phyloP scores from a whole-genome alignment of 2,329 filamentous ascomycete species.

The Fusarium sp. region DNA sequence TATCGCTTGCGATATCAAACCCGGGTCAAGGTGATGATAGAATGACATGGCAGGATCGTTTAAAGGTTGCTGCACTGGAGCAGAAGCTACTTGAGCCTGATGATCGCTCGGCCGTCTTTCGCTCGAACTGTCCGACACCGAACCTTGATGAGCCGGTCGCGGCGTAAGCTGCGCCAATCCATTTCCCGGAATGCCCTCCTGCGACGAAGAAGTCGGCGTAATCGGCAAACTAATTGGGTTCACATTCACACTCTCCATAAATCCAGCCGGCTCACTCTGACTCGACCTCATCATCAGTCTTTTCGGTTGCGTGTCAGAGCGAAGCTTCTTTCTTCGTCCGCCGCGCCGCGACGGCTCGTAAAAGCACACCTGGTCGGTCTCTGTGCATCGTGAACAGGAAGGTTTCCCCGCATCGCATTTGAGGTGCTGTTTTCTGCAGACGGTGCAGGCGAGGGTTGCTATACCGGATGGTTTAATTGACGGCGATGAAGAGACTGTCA shows the following conservation, averaged over 20 bases:
- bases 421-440: slow-evolving; percentile 39
- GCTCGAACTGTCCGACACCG: not conserved
- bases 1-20: slow-evolving; percentile 2
- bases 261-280: not conserved
- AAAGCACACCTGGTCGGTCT: slow-evolving; percentile 17
- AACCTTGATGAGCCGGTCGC: not conserved
- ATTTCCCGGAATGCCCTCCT: not conserved
- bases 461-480: slow-evolving; percentile 23
- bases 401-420: slow-evolving; percentile 41
- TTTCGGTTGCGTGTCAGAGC: not conserved
- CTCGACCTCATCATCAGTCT: not conserved
- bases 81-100: not conserved
- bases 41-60: slow-evolving; percentile 11
- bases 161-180: not conserved
- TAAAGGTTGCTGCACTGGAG: not conserved
- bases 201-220: slow-evolving; percentile 1
- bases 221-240: slow-evolving; percentile 11
- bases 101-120: not conserved
- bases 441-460: slow-evolving; percentile 35
- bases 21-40: slow-evolving; percentile 8
- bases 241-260: slow-evolving; percentile 5
- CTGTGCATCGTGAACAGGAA: slow-evolving; percentile 34
- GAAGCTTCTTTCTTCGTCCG: slow-evolving; percentile 30
- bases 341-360: slow-evolving; percentile 42
- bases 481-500: slow-evolving; percentile 15